phyloP scores from a whole-genome alignment of 2,329 filamentous ascomycete genomes.

The Colletotrichum salicis region DNA sequence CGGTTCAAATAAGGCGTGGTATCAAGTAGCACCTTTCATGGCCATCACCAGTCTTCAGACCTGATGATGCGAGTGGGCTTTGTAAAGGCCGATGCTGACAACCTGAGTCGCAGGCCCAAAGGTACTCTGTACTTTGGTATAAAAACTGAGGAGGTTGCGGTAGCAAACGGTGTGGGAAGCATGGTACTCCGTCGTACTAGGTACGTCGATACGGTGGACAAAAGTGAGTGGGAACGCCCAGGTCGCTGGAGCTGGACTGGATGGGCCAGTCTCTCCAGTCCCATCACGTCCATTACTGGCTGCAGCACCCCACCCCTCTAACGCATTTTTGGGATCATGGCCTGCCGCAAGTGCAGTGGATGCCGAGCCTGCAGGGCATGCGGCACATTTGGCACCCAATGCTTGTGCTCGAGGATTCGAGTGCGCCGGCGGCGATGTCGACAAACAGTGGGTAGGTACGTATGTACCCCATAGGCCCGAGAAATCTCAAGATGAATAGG shows the following conservation, averaged over 20 bases:
- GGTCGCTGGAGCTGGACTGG: background rate
- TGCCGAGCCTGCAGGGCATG: slow-evolving; percentile 34
- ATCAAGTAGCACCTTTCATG: background rate
- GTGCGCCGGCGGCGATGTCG: background rate
- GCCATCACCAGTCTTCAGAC: background rate
- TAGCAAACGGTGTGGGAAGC: background rate
- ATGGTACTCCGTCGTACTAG: background rate
- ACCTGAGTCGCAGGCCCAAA: background rate
- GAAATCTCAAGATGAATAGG: background rate
- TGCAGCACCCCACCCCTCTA: slow-evolving; percentile 28
- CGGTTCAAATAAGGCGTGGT: background rate
- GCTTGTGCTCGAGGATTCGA: slow-evolving; percentile 31
- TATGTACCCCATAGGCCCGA: background rate
- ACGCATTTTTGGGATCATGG: slow-evolving; percentile 23
- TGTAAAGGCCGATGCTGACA: background rate
- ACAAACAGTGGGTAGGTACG: background rate
- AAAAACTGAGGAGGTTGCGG: slow-evolving; percentile 5
- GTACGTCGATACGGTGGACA: background rate
- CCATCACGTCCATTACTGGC: background rate
- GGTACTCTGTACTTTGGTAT: background rate
- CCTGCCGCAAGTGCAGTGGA: slow-evolving; percentile 28
- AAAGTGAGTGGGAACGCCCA: background rate
- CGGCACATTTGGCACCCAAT: slow-evolving; percentile 30
- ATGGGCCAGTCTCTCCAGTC: slow-evolving; percentile 2
- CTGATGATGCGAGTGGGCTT: background rate